Base-by-base conservation (phyloP, 306 rosid genomes). In the Senna siamea region DNA sequence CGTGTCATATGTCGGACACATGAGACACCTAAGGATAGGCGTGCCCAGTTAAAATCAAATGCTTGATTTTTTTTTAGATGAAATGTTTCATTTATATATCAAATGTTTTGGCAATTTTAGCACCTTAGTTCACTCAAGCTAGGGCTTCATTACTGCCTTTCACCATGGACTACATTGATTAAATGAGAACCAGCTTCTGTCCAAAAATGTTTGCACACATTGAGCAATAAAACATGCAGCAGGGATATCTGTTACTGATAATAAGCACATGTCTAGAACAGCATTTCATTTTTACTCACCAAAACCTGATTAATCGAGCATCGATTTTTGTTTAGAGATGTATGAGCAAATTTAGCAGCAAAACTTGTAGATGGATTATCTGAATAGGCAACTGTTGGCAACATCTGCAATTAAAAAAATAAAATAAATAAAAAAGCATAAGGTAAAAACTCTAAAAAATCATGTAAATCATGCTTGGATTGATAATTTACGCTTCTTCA, bases 341-440 rank as follows among this genome's bases (percentile, higher is more conserved):
- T 94, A 80, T 94, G 99, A 44, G 92, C 99, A 80, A 89, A 94
- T 84, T 94, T 94, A 26, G 96, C 87, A 35, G 93, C 88, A 86
- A 94, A 94, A 89, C 96, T 90, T 22, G 96, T 92, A 60, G 99
- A 90, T 63, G 99, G 99, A 79, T 94, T 94, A 82, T 94, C 96
- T 78, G 96, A 73, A 83, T 94, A 89, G 35, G 96, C 97, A 65
- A 81, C 92, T 40, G 97, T 71, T 4, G 99, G 97, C 85, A 94
- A 80, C 93, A 94, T 86, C 99, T 94, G 85, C 30, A 26, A 26
- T 26, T 85, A 82, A 44, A 35, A 57, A 77, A 59, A 70, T 9
- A 59, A n/a, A 19, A 9, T 7, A 3, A 20, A 2, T 5, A 6
- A 1, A 15, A 72, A 53, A 70, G 60, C 62, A 54, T 50, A 55